Evolutionary conservation across 495 filamentous ascomycete genomes (phyloP).

Genomic region (Talaromyces borbonicus): DNA sequence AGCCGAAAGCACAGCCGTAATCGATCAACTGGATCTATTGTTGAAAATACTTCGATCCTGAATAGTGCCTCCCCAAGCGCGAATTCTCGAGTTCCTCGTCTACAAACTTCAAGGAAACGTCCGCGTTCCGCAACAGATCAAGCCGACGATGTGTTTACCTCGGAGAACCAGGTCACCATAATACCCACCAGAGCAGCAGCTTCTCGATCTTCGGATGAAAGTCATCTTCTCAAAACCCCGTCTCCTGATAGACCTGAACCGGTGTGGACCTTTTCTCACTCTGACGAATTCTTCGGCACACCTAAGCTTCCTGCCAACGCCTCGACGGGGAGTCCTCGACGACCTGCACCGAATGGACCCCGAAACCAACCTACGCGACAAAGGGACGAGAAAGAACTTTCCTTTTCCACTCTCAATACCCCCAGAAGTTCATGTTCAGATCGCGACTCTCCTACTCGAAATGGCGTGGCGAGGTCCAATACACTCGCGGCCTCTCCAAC

Average conservation of each 20-base stretch:
- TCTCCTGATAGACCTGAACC: constrained; percentile 22
- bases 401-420: constrained; percentile 5
- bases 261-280: constrained; percentile 22
- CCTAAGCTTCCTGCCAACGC: constrained; percentile 9
- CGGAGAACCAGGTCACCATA: constrained; percentile 4
- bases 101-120: constrained; percentile 18
- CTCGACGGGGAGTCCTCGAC: constrained; percentile 25
- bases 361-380: constrained; percentile 23
- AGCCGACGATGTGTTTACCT: constrained; percentile 7
- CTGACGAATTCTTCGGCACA: constrained; percentile 10
- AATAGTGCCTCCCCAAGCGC: constrained; percentile 15
- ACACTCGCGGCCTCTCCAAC: neutral
- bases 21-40: constrained; percentile 7
- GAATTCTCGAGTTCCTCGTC: constrained; percentile 8
- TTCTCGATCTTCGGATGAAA: constrained; percentile 13
- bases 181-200: constrained; percentile 14
- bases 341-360: constrained; percentile 28
- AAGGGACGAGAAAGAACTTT: constrained; percentile 15
- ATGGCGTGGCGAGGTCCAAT: neutral
- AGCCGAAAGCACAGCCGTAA: neutral
- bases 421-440: neutral
- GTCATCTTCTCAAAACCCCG: constrained; percentile 21
- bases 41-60: constrained; percentile 5
- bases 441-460: neutral
- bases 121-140: constrained; percentile 12